Evolutionary conservation across 257 asterid species (phyloP).

Genomic region (Anisodus tanguticus): DNA sequence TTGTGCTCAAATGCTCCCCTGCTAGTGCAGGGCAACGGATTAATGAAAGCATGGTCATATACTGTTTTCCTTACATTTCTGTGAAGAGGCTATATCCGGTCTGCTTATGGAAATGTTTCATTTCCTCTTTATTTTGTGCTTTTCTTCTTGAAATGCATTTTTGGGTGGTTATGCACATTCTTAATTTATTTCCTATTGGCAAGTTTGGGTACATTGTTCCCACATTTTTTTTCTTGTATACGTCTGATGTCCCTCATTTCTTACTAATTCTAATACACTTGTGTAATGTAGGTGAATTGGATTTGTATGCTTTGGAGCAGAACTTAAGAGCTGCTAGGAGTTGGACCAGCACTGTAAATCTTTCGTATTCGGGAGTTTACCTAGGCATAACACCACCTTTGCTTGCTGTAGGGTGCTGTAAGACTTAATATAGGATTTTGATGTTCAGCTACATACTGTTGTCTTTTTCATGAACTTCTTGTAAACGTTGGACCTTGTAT

Average conservation of each 20-base stretch:
- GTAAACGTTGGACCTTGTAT: slow-evolving; percentile 11
- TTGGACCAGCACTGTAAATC: neutral
- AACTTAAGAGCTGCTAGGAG: slow-evolving; percentile 16
- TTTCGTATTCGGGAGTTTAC: neutral
- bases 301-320: neutral
- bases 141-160: neutral
- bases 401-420: neutral
- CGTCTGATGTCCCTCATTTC: neutral
- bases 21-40: neutral
- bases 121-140: neutral
- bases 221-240: neutral
- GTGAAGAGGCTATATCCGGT: neutral
- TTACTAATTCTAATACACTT: neutral
- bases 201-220: neutral
- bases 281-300: neutral
- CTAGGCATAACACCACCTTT: neutral
- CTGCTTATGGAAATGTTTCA: neutral
- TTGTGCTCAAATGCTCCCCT: neutral
- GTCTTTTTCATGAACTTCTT: neutral
- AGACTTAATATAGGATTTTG: slow-evolving; percentile 11
- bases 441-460: slow-evolving; percentile 20
- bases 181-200: neutral
- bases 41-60: neutral
- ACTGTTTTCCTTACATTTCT: neutral
- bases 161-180: neutral